Evolutionary conservation across 2,329 filamentous ascomycete genomes (phyloP).

Genomic region (Neonectria hederae): DNA sequence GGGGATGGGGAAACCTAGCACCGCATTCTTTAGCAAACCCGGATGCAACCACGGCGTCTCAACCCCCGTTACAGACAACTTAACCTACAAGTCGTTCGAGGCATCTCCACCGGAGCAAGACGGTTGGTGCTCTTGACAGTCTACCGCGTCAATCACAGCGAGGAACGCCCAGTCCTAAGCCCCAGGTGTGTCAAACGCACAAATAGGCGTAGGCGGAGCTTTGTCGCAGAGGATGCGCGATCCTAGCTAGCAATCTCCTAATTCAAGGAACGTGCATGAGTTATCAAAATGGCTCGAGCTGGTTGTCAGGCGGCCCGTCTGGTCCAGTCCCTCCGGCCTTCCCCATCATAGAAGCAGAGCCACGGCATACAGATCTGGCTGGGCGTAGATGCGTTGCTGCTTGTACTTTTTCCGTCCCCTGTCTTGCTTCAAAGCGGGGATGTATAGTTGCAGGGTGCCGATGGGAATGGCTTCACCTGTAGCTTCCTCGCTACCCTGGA

Average conservation of each 20-base stretch:
- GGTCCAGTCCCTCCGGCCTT: background rate
- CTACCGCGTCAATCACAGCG: constrained; percentile 42
- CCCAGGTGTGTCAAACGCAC: constrained; percentile 37
- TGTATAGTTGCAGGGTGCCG: constrained; percentile 28
- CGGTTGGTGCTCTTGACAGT: constrained; percentile 1
- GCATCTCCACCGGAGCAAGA: background rate
- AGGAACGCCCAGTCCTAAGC: constrained; percentile 4
- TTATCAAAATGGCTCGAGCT: constrained; percentile 9
- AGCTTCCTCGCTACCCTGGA: constrained; percentile 16
- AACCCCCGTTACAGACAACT: constrained; percentile 28
- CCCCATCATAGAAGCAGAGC: constrained; percentile 2
- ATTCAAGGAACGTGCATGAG: constrained; percentile 35
- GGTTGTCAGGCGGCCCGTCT: constrained; percentile 13
- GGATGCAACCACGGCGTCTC: background rate
- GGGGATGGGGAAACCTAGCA: constrained; percentile 26
- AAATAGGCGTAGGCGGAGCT: constrained; percentile 35
- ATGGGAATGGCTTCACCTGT: constrained; percentile 19
- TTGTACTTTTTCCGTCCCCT: constrained; percentile 11
- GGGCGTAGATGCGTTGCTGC: constrained; percentile 24
- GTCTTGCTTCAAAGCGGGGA: constrained; percentile 4
- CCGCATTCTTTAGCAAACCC: background rate
- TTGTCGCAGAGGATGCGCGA: constrained; percentile 3
- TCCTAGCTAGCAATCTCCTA: background rate
- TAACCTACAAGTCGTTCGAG: constrained; percentile 23
- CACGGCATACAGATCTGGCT: constrained; percentile 27